These are phyloP conservation scores for Mortierella alpina DNA, from an alignment of 192 early-diverging fungal genomes.

Conservation along the genomic window DNA sequence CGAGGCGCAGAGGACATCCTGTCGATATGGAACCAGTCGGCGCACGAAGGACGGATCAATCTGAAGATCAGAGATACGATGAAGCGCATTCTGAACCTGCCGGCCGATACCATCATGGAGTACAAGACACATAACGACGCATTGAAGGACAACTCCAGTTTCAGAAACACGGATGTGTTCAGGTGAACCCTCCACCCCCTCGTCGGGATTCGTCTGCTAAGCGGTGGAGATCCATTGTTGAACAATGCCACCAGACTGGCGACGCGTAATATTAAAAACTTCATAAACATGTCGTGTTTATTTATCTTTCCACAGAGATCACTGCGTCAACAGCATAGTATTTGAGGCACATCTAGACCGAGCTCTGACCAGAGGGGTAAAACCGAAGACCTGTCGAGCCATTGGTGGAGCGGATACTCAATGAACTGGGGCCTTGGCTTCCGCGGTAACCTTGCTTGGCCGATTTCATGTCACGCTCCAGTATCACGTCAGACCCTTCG, in stretches of 20 bases:
- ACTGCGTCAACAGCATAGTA: neutral
- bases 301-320: too few relatives aligned
- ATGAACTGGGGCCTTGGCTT: conserved; percentile 17
- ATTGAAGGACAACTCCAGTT: conserved; percentile 86
- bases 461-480: conserved; percentile 17
- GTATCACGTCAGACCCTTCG: conserved; percentile 21
- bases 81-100: conserved; percentile 85
- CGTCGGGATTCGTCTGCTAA: too few relatives aligned
- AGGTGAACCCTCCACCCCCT: conserved; percentile 47
- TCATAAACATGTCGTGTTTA: too few relatives aligned
- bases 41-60: conserved; percentile 85
- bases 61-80: conserved; percentile 90
- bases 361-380: conserved; percentile 15
- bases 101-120: conserved; percentile 88
- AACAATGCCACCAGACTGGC: too few relatives aligned
- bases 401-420: conserved; percentile 29
- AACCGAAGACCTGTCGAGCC: conserved; percentile 19
- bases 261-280: too few relatives aligned
- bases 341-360: neutral
- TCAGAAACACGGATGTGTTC: conserved; percentile 85
- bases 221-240: too few relatives aligned
- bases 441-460: conserved; percentile 28
- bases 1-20: conserved; percentile 93
- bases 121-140: conserved; percentile 95
- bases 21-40: conserved; percentile 92